Base-by-base conservation (phyloP, 306 rosid species). In the Erythrophleum fordii region DNA sequence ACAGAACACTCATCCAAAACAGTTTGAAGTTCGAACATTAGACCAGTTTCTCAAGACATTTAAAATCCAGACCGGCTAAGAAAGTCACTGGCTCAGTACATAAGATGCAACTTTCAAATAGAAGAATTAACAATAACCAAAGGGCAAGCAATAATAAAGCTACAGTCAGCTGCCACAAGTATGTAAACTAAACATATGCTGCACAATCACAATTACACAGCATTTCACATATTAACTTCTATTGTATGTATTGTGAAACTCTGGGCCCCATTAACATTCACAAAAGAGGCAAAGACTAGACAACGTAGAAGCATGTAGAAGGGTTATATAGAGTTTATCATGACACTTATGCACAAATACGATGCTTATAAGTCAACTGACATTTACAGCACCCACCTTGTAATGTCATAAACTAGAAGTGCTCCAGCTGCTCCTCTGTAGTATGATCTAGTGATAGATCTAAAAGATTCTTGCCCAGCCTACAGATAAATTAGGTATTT, bases 401-500 rank as follows among this genome's bases (percentile, higher is more conserved):
- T 95, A 69, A 95, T 92, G 88, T 95, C 98, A 86, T 95, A 95
- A 77, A 95, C 98, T 82, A 95, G 89, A 77, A 95, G 97, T 59
- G 98, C 98, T 46, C 97, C 98, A 8, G 97, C 98, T 51, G 98
- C 98, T 87, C 97, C 98, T 78, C 98, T 86, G 77, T 95, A 95
- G 84, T 95, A 95, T 58, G 98, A 95, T 85, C 98, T 87, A 80
- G 98, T 95, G 85, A 95, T 95, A 22, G 98, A 95, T 84, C 98
- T 89, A 90, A 95, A 95, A 20, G 98, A 92, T 81, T 95, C 98
- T 90, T 95, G 98, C 80, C 98, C 98, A 69, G 98, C 98, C 98
- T 95, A 89, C 80, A 87, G 65, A 44, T 79, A 62, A 84, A 80
- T 66, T 53, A 62, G 8, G 1, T 5, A 64, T 45, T 72, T 78